Conservation (phyloP, 2,329 filamentous ascomycete genomes). For the Amesomyces nigricolor region DNA sequence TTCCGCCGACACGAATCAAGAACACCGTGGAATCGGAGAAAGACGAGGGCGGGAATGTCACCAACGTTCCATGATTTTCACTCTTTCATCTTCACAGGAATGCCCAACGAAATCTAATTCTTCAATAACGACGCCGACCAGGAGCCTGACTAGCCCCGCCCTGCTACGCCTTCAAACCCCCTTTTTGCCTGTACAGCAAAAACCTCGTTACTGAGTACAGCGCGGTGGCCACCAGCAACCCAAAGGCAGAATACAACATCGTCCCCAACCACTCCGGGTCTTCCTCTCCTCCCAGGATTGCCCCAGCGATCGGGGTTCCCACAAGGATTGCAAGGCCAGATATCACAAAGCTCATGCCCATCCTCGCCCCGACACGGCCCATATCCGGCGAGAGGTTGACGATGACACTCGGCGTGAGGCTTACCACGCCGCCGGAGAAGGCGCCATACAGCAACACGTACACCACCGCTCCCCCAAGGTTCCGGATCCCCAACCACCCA, state of each 20-base stretch:
- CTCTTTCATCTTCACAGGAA: no score
- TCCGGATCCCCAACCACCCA: constrained; percentile 36
- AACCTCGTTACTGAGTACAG: constrained; percentile 24
- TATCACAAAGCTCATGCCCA: constrained; percentile 38
- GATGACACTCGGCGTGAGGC: constrained; percentile 38
- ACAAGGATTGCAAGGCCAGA: constrained; percentile 46
- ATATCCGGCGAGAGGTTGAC: constrained; percentile 35
- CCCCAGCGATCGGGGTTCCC: constrained; percentile 47
- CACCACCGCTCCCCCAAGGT: constrained; percentile 34
- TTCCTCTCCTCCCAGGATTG: constrained; percentile 32
- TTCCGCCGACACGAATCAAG: no score
- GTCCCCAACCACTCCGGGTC: constrained; percentile 30
- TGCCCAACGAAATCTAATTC: no score
- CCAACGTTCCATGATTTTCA: no score
- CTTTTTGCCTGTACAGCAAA: constrained; percentile 24
- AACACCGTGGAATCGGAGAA: no score
- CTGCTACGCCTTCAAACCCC: constrained; percentile 20
- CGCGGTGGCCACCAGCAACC: constrained; percentile 27
- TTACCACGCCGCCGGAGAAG: constrained; percentile 41
- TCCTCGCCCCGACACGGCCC: constrained; percentile 34
- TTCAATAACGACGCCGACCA: neutral
- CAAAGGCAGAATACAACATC: constrained; percentile 31
- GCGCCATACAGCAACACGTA: constrained; percentile 43
- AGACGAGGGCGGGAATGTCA: no score
- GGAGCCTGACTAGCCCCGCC: no score